phyloP scores from a whole-genome alignment of 2,329 filamentous ascomycete genomes.

The Fusarium algeriense region DNA sequence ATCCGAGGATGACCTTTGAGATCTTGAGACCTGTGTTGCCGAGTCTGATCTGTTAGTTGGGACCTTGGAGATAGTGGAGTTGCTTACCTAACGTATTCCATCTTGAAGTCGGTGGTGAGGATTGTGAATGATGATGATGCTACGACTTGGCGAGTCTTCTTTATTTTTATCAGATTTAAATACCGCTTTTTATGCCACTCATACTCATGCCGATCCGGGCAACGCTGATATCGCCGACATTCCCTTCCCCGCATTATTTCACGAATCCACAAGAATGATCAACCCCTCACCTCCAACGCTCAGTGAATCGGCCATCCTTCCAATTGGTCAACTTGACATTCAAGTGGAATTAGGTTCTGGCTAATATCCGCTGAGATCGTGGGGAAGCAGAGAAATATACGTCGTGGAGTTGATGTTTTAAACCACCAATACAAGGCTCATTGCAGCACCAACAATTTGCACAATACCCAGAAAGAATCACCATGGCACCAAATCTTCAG shows the following conservation, averaged over 20 bases:
- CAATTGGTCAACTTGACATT: neutral
- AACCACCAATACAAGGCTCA: neutral
- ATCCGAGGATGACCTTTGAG: conserved; percentile 57
- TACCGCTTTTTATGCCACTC: neutral
- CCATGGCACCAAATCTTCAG: conserved; percentile 24
- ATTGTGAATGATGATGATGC: neutral
- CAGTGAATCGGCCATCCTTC: conserved; percentile 17
- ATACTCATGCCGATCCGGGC: neutral
- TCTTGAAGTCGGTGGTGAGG: neutral
- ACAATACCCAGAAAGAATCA: fast-evolving
- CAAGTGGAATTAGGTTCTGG: neutral
- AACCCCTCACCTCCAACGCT: neutral
- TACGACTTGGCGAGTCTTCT: fast-evolving
- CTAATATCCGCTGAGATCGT: conserved; percentile 13
- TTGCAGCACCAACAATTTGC: neutral
- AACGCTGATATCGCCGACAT: conserved; percentile 24
- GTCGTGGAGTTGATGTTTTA: neutral
- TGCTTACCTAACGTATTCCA: conserved; percentile 40
- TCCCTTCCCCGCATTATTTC: conserved; percentile 20
- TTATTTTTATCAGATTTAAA: neutral
- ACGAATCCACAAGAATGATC: neutral
- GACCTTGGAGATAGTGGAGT: fast-evolving
- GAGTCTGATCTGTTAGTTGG: conserved; percentile 44
- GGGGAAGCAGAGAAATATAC: neutral
- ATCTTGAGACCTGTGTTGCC: conserved; percentile 59